Base-by-base conservation (phyloP, 495 filamentous ascomycete genomes). In the Talaromyces adpressus region DNA sequence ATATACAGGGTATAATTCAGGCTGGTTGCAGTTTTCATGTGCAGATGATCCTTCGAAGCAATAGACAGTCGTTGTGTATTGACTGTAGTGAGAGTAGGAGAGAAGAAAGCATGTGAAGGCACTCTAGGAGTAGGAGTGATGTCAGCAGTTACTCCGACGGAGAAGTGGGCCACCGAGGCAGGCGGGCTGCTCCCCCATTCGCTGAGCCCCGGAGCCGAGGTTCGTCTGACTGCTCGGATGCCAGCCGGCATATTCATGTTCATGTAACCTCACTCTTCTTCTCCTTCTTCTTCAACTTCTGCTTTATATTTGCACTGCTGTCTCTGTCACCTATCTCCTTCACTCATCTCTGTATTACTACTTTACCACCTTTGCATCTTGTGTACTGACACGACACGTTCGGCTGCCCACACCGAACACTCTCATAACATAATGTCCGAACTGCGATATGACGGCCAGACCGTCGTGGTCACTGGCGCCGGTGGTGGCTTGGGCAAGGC, bases 381-480 rank as follows among this genome's bases (percentile, higher is more conserved):
- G 41, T 9, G 20, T 7, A 49, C 6, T 49, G 45, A 49, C 45
- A 22, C 45, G 5, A 7, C 29, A 30, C 29, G 29, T 30, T n/a
- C 39, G 39, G 39, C n/a, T 18, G 56, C 36, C n/a, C 56, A 54
- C 52, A 2, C 22, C 20, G 56, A 32, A 29, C 29, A 12, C 51
- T 0, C 29, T 53, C 23, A 27, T 3, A 53, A 53, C 20, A 81
- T 59, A 20, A 92, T 92, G 89, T 83, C 88, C 69, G 86, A 90
- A 77, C 82, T 98, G 74, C 87, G 95, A 65, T 98, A 87, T 74
- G 94, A 98, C 81, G 90, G 91, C 74, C 96, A 98, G 81, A 93
- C 93, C 65, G 91, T 96, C 67, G 93, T 98, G 61, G 90, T 98
- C 67, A 98, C 95, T 56, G 94, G 94, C 67, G 95, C 95, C 61